phyloP scores from a whole-genome alignment of 2,329 filamentous ascomycete genomes.

The Grosmannia serpens region DNA sequence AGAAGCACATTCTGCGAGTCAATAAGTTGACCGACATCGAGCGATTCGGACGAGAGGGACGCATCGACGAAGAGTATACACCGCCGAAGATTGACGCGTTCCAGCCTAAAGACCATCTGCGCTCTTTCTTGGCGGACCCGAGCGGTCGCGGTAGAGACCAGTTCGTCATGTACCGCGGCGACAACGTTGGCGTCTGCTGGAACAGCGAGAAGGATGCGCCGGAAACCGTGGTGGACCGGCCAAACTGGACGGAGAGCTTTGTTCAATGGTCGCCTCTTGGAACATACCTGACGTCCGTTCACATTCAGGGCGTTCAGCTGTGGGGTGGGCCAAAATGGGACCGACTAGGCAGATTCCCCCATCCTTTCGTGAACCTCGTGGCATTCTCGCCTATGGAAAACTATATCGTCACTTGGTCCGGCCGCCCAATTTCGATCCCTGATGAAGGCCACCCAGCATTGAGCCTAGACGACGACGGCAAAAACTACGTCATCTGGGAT shows the following conservation, averaged over 20 bases:
- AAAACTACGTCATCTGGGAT: slow-evolving; percentile 99
- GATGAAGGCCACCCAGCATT: slow-evolving; percentile 78
- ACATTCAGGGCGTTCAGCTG: slow-evolving; percentile 91
- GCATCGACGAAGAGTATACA: slow-evolving; percentile 83
- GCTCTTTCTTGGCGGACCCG: slow-evolving; percentile 83
- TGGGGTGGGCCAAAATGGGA: slow-evolving; percentile 90
- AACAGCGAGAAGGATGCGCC: slow-evolving; percentile 91
- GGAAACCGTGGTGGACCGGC: slow-evolving; percentile 80
- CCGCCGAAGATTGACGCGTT: slow-evolving; percentile 75
- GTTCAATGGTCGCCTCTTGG: slow-evolving; percentile 96
- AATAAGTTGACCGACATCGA: slow-evolving; percentile 99
- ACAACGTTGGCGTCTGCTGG: slow-evolving; percentile 92
- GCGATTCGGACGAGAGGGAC: slow-evolving; percentile 85
- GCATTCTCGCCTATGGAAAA: slow-evolving; percentile 91
- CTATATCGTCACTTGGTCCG: slow-evolving; percentile 94
- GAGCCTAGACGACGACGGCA: slow-evolving; percentile 87
- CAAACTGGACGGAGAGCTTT: slow-evolving; percentile 96
- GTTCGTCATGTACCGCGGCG: slow-evolving; percentile 86
- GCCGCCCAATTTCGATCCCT: slow-evolving; percentile 81
- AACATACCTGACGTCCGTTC: slow-evolving; percentile 88
- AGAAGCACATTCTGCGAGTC: slow-evolving; percentile 87
- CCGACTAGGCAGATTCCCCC: slow-evolving; percentile 83
- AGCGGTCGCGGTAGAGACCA: slow-evolving; percentile 77
- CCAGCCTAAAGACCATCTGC: slow-evolving; percentile 82
- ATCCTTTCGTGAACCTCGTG: slow-evolving; percentile 89